These are phyloP conservation scores for Kluyveromyces nonfermentans DNA, from an alignment of 805 yeast genomes.

Conservation along the genomic window DNA sequence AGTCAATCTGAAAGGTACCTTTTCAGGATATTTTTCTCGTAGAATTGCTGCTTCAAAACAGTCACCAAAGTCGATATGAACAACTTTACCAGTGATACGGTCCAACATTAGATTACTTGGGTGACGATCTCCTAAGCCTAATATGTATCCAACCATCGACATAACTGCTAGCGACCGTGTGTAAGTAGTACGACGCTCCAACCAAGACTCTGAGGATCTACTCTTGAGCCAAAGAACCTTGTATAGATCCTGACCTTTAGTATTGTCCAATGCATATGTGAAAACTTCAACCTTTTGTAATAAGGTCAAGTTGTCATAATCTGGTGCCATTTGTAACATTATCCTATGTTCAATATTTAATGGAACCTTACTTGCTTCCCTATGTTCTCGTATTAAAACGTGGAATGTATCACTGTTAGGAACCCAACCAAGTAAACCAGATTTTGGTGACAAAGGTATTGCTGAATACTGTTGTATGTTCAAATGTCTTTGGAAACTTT, in stretches of 20 bases:
- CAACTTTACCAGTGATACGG: constrained; percentile 86
- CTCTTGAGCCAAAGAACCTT: constrained; percentile 95
- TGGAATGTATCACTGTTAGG: constrained; percentile 97
- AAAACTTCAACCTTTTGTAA: constrained; percentile 94
- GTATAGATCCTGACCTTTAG: constrained; percentile 92
- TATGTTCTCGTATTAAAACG: constrained; percentile 79
- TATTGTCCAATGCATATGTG: constrained; percentile 89
- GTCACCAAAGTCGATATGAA: constrained; percentile 97
- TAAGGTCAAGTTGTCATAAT: constrained; percentile 80
- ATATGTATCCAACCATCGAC: constrained; percentile 97
- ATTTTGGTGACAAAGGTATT: constrained; percentile 90
- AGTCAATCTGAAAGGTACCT: constrained; percentile 93
- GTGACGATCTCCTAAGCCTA: constrained; percentile 96
- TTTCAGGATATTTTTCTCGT: constrained; percentile 95
- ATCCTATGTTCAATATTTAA: constrained; percentile 90
- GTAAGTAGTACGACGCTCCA: constrained; percentile 92
- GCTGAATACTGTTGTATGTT: constrained; percentile 90
- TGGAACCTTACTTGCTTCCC: constrained; percentile 83
- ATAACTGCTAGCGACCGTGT: constrained; percentile 94
- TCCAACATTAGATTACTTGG: constrained; percentile 96
- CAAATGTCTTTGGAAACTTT: constrained; percentile 90
- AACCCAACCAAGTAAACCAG: constrained; percentile 97
- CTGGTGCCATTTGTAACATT: constrained; percentile 96
- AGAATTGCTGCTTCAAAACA: constrained; percentile 97
- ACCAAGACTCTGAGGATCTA: constrained; percentile 94